phyloP scores from a whole-genome alignment of 441 rosid species.

The Aleurites moluccanus region DNA sequence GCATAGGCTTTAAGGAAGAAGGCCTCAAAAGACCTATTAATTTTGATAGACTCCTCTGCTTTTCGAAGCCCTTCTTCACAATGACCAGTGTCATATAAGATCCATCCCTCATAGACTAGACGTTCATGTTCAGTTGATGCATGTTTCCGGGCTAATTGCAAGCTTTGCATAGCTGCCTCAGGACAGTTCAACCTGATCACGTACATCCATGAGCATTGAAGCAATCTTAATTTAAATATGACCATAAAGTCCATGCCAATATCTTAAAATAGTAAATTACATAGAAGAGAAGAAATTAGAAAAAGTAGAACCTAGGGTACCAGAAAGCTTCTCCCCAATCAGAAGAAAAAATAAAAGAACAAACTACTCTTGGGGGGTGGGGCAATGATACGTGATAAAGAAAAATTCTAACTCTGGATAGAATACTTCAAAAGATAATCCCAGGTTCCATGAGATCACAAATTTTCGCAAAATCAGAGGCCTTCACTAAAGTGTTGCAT shows the following conservation, averaged over 20 bases:
- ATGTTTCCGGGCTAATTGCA: slow-evolving; percentile 84
- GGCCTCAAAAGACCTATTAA: slow-evolving; percentile 89
- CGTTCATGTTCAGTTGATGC: slow-evolving; percentile 89
- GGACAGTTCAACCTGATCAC: slow-evolving; percentile 85
- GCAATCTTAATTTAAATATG: slow-evolving; percentile 6
- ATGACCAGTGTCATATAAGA: slow-evolving; percentile 91
- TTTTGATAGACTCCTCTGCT: slow-evolving; percentile 83
- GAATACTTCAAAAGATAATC: background rate
- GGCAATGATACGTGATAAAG: background rate
- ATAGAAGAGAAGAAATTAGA: background rate
- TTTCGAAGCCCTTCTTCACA: slow-evolving; percentile 89
- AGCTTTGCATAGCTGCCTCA: slow-evolving; percentile 95
- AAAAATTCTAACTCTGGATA: slow-evolving; percentile 1
- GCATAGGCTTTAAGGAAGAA: slow-evolving; percentile 97
- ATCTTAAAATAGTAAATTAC: slow-evolving; percentile 5
- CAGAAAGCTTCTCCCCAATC: background rate
- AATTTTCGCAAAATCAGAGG: background rate
- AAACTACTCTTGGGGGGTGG: background rate
- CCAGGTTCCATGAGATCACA: background rate
- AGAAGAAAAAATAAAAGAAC: background rate
- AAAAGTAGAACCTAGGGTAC: background rate
- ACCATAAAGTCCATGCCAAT: background rate
- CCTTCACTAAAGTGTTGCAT: background rate
- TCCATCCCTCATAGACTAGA: slow-evolving; percentile 97
- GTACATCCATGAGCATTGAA: background rate